Evolutionary conservation across 2,329 filamentous ascomycete genomes (phyloP), one percentile per base, ranked within the genome.

Genomic region (Trichoderma sp.): DNA sequence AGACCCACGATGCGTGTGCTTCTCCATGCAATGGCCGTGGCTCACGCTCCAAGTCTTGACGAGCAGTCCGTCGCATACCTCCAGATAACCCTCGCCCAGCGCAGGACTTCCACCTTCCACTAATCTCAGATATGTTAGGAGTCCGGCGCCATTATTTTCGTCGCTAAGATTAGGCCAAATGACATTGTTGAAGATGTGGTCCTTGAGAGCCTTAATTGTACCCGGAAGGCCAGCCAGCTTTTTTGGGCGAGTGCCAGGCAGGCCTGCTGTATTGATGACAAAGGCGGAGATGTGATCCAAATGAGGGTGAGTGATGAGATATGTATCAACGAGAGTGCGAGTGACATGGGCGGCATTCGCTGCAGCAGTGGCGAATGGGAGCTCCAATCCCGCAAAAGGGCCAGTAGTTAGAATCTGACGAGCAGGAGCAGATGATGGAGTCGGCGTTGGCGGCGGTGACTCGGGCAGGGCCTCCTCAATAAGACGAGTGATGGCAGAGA

Each of bases 111-210:
- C 95, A 13, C 94, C 95, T 77, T 97, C 94, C 5, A 93, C 90
- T 11, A 99, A 84, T 19, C 96, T 88, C 78, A 94, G 90, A 74
- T 97, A 98, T 0, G 93, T 97, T 40, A 99, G 89, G 33, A 99
- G 86, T 0, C 96, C 96, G 4, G 94, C 94, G 29, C 96, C 96
- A 40, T 94, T 94, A 78, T 97, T 96, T 81, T 99, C 96, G 76
- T 99, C 95, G 0, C 93, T 96, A 49, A 99, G 82, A 74, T 99
- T 99, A 0, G 96, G 96, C 96, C 96, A 99, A 66, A 98, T 97
- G 69, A 97, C 84, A 76, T 97, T 96, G 80, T 99, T 99, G 83
- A 99, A 99, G 70, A 99, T 93, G 80, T 99, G 94, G 0, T 85
- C 89, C 78, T 97, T 98, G 80, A 99, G 90, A 0, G 95, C 94